A percentile compares a stretch with the other conserved stretches of the same genome.
Conservation (phyloP, 177 flowering plant species). For the Vitis hybrid region DNA sequence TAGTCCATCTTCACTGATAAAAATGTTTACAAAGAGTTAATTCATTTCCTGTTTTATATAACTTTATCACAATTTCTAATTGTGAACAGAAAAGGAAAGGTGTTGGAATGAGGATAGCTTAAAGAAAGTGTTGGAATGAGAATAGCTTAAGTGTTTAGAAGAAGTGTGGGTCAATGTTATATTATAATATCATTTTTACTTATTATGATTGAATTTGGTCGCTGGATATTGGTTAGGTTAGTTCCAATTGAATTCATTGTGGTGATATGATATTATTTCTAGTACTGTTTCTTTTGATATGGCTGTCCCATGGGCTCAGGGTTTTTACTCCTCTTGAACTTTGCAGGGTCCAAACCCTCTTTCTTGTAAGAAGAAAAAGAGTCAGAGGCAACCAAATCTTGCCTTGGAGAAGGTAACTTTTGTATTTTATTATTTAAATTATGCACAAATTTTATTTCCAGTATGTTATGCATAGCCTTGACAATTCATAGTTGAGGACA, state of each 20-base stretch:
- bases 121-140: too few species aligned
- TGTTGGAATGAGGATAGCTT: too few species aligned
- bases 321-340: background rate
- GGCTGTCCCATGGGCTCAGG: background rate
- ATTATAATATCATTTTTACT: too few species aligned
- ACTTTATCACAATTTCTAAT: too few species aligned
- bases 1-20: too few species aligned
- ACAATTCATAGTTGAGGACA: background rate
- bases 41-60: too few species aligned
- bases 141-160: too few species aligned
- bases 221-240: background rate
- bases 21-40: too few species aligned
- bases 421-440: background rate
- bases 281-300: background rate
- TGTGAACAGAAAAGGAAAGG: too few species aligned
- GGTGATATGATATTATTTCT: background rate
- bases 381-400: constrained; percentile 11
- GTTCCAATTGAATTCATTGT: background rate
- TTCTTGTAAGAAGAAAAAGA: constrained; percentile 62
- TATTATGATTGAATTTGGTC: too few species aligned
- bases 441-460: too few species aligned
- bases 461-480: background rate
- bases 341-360: constrained; percentile 69
- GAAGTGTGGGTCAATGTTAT: too few species aligned
- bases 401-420: constrained; percentile 23